phyloP scores from a whole-genome alignment of 2,329 filamentous ascomycete species.

The Cordyceps javanica region DNA sequence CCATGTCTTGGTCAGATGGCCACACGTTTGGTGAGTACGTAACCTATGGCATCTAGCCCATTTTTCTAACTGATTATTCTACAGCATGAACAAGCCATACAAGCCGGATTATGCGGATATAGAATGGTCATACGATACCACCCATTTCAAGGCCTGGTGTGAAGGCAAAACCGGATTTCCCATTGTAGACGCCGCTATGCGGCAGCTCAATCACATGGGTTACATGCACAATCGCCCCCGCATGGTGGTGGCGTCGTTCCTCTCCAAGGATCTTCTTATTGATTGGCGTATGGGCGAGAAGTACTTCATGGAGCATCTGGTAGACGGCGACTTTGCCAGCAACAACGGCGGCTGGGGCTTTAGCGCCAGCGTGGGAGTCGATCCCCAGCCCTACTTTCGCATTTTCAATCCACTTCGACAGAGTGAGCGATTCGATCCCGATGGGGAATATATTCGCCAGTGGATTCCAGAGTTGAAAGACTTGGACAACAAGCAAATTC shows the following conservation, averaged over 20 bases:
- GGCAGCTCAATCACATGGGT: slow-evolving; percentile 60
- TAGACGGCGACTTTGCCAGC: slow-evolving; percentile 74
- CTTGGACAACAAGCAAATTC: slow-evolving; percentile 62
- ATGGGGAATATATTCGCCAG: slow-evolving; percentile 72
- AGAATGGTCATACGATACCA: slow-evolving; percentile 68
- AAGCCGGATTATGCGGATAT: slow-evolving; percentile 83
- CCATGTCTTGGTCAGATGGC: slow-evolving; percentile 79
- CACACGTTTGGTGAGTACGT: slow-evolving; percentile 61
- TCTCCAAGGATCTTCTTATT: slow-evolving; percentile 72
- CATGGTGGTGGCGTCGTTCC: slow-evolving; percentile 77
- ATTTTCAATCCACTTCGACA: slow-evolving; percentile 84
- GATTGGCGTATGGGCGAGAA: slow-evolving; percentile 80
- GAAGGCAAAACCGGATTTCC: slow-evolving; percentile 72
- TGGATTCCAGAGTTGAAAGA: slow-evolving; percentile 72
- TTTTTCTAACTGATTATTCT: slow-evolving; percentile 1
- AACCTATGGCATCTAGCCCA: not conserved
- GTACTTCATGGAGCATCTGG: slow-evolving; percentile 75
- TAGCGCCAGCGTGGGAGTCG: slow-evolving; percentile 63
- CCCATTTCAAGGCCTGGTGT: slow-evolving; percentile 68
- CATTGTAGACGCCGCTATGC: slow-evolving; percentile 82
- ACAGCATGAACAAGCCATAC: slow-evolving; percentile 53
- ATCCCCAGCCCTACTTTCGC: slow-evolving; percentile 84
- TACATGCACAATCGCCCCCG: slow-evolving; percentile 84
- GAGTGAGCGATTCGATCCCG: slow-evolving; percentile 76
- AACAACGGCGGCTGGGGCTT: slow-evolving; percentile 62